phyloP scores from a whole-genome alignment of 2,329 filamentous ascomycete genomes.

The Ophiocordyceps camponoti-floridani region DNA sequence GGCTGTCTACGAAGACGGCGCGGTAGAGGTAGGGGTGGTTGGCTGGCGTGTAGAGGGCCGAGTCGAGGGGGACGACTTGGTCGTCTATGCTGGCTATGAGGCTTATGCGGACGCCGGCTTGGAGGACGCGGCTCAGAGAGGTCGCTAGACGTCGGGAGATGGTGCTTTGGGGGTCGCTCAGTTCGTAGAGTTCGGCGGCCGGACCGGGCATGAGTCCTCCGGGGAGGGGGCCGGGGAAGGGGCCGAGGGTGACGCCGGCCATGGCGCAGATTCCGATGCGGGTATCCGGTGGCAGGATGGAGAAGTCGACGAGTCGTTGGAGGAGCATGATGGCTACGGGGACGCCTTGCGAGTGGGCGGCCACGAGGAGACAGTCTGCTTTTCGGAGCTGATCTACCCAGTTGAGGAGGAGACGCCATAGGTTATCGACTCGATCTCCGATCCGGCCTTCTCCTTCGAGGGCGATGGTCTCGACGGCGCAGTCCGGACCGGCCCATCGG shows the following conservation, averaged over 20 bases:
- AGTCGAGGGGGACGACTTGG: slow-evolving; percentile 73
- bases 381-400: slow-evolving; percentile 81
- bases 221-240: slow-evolving; percentile 82
- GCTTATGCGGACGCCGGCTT: slow-evolving; percentile 65
- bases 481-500: slow-evolving; percentile 60
- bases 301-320: slow-evolving; percentile 80
- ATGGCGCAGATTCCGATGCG: slow-evolving; percentile 75
- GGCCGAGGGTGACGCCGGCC: slow-evolving; percentile 85
- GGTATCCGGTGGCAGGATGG: slow-evolving; percentile 53
- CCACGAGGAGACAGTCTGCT: slow-evolving; percentile 81
- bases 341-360: slow-evolving; percentile 89
- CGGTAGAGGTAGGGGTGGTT: slow-evolving; percentile 87
- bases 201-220: slow-evolving; percentile 78
- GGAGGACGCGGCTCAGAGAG: slow-evolving; percentile 55
- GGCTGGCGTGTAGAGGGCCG: slow-evolving; percentile 70
- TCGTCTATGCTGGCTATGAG: slow-evolving; percentile 94
- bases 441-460: slow-evolving; percentile 92
- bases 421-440: slow-evolving; percentile 67
- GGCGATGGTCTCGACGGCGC: slow-evolving; percentile 81
- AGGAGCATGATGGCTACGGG: slow-evolving; percentile 86
- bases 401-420: slow-evolving; percentile 89
- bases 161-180: slow-evolving; percentile 62
- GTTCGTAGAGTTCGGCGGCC: slow-evolving; percentile 89
- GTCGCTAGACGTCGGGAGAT: slow-evolving; percentile 70
- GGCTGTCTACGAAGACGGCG: slow-evolving; percentile 88